Conservation (phyloP, 2,329 filamentous ascomycete species). For the Aureobasidium sp. region DNA sequence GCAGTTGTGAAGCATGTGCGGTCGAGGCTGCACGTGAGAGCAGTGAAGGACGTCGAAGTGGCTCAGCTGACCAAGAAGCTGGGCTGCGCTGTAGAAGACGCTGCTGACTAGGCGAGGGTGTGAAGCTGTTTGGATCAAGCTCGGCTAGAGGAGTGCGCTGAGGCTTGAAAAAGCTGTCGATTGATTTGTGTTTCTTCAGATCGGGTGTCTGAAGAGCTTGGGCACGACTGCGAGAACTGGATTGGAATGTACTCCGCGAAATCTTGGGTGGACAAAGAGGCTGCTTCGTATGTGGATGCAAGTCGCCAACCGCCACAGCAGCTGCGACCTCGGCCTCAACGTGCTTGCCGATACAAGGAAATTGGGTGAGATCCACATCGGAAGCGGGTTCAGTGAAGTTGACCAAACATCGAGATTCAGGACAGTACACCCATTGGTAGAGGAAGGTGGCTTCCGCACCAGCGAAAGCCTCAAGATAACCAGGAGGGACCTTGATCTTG, state of each 20-base stretch:
- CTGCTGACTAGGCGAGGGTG: slow-evolving; percentile 57
- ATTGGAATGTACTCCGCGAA: neutral
- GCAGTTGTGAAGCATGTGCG: slow-evolving; percentile 13
- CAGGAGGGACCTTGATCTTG: slow-evolving; percentile 68
- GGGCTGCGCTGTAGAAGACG: slow-evolving; percentile 46
- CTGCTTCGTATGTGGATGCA: slow-evolving; percentile 84
- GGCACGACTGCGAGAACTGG: neutral
- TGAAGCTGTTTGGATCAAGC: slow-evolving; percentile 58
- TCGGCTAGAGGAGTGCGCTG: slow-evolving; percentile 57
- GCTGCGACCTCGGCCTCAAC: slow-evolving; percentile 57
- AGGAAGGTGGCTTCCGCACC: slow-evolving; percentile 89
- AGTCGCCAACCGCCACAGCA: slow-evolving; percentile 68
- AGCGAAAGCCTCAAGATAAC: slow-evolving; percentile 72
- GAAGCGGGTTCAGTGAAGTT: slow-evolving; percentile 61
- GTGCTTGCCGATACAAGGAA: slow-evolving; percentile 72
- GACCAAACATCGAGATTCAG: slow-evolving; percentile 59
- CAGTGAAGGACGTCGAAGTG: slow-evolving; percentile 22
- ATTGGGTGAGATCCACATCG: slow-evolving; percentile 55
- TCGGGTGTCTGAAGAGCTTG: slow-evolving; percentile 33
- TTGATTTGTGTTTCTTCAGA: slow-evolving; percentile 51
- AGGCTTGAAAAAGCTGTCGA: slow-evolving; percentile 57
- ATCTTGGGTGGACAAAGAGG: slow-evolving; percentile 37
- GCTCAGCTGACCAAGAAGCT: slow-evolving; percentile 45
- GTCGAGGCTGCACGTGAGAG: slow-evolving; percentile 18
- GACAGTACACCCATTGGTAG: slow-evolving; percentile 91